Percentiles rank a stretch among this genome's conserved stretches.
phyloP scores from a whole-genome alignment of 257 asterid genomes.

The Misopates orontium region DNA sequence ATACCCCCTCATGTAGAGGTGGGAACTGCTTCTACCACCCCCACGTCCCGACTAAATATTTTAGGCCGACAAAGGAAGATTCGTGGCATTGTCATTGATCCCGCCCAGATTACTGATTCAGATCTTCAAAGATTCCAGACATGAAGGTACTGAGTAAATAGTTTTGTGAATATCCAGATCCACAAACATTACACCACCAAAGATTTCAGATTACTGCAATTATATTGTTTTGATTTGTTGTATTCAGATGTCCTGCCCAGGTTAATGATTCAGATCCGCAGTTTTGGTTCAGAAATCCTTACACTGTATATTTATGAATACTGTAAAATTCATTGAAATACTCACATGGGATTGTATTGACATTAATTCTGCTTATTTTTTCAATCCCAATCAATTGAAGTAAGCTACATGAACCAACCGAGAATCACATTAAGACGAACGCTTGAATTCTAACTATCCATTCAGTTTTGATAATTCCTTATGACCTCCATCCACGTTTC shows the following conservation, averaged over 20 bases:
- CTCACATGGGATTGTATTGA: no score
- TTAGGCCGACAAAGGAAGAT: conserved; percentile 34
- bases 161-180: neutral
- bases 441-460: no score
- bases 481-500: no score
- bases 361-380: no score
- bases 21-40: conserved; percentile 32
- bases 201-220: no score
- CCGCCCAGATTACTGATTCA: conserved; percentile 54
- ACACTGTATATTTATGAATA: no score
- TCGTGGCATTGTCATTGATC: conserved; percentile 68
- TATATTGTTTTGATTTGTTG: neutral
- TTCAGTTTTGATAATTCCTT: no score
- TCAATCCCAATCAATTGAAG: no score
- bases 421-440: no score
- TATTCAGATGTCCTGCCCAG: neutral
- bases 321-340: no score
- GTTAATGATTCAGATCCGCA: neutral
- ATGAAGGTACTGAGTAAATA: neutral
- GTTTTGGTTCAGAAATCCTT: neutral
- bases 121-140: conserved; percentile 26
- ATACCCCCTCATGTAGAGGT: conserved; percentile 63
- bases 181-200: neutral
- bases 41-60: conserved; percentile 29
- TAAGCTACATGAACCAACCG: no score